Base-by-base conservation (phyloP, 768 basidiomycete species). In the Mycena filopes region DNA sequence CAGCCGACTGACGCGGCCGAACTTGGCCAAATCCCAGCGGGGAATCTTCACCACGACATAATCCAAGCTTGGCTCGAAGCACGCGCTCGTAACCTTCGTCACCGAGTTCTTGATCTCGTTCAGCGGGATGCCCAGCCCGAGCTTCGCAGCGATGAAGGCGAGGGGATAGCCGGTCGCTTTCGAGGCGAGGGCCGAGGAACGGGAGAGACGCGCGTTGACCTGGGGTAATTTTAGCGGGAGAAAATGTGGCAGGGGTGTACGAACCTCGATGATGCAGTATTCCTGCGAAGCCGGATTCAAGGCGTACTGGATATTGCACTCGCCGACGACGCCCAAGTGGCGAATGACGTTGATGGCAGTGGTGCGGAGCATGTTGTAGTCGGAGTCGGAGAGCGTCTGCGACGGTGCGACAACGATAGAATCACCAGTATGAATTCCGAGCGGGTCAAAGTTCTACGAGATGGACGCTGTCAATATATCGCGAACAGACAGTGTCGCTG, bases 241-340 rank as follows among this genome's bases (percentile, higher is more conserved):
- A 64, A 11, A 66, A 59, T n/a, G 16, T 20, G 15, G 21, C 7
- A 23, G 13, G 28, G 21, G 7, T 13, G 29, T 40, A 74, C 77
- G 55, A 61, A 92, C 93, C 83, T 99, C 97, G 77, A 99, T 99
- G 74, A 99, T 98, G 77, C 98, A 99, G 76, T 99, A 99, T 74
- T 98, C 95, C 73, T 93, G 92, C 25, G 97, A 98, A 54, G 83
- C 84, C 1, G 98, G 97, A 78, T 98, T 98, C 71, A 99, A 86
- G 4, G 97, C 98, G 74, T 99, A 99, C 77, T 99, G 97, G 68
- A 99, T 99, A 76, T 99, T 99, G 78, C 98, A 99, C 81, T 99
- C 97, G 66, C 98, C 97, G 65, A 99, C 84, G 60, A 99, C 97
- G 53, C 96, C 96, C 18, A 99, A 88, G 75, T 99, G 97, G n/a